Base-by-base conservation (phyloP, 352 stramenopile species). In the Thalassiosira livingstoniorum region DNA sequence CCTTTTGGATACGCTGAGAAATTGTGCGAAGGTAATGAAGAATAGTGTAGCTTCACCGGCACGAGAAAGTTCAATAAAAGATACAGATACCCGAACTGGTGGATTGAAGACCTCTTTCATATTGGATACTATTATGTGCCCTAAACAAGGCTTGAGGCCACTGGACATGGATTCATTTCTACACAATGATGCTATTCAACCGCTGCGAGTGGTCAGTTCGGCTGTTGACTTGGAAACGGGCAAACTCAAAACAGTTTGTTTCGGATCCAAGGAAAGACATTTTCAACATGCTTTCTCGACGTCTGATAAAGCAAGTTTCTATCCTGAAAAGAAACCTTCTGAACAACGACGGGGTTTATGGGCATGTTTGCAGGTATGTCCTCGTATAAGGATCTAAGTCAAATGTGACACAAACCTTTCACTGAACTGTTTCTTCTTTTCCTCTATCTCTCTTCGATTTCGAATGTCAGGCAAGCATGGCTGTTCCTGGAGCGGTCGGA, bases 91-190 rank as follows among this genome's bases (percentile, higher is more conserved):
- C 42, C 68, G 68, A 29, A 43, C 39, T 21, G 78, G 70, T 62
- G 83, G 78, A 31, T 64, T 94, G 58, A 93, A 93, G 61, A 93
- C 90, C 39, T 89, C 78, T 0, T 94, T 89, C 80, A 85, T 94
- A 1, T 79, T 94, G 45, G 88, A 93, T 65, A 76, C 54, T 10
- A 90, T 94, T 42, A 90, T 94, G 85, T 84, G 80, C 47, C 51
- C 78, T 58, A 51, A 89, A 34, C 45, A 81, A 62, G 90, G 90
- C 23, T 53, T 94, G 27, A 80, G 90, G 53, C 88, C 87, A 23
- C 80, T 94, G 23, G 90, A 94, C 53, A 83, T 94, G 67, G 78
- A 92, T 60, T 51, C 82, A 32, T 94, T 94, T 82, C 23, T 67
- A 11, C 35, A 84, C 18, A 92, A 94, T 73, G 79, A 91, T 80